These are phyloP conservation scores for Sphaerobolus stellatus DNA, from an alignment of 1,284 basidiomycete genomes.

Conservation along the genomic window DNA sequence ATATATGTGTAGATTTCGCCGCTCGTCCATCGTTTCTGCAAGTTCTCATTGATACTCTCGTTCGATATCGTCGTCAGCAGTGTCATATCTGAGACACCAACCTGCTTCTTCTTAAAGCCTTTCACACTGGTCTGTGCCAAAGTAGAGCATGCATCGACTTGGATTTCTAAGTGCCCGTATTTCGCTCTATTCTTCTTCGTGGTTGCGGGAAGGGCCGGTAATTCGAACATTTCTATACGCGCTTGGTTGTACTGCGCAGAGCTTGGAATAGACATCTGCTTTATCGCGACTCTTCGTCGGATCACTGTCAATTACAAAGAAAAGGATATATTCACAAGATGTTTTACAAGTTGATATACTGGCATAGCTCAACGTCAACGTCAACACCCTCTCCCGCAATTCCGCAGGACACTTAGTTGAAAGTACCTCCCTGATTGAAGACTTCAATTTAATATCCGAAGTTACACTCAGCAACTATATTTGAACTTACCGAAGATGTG, in stretches of 20 bases:
- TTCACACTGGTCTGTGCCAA: conserved; percentile 34
- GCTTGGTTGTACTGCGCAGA: too few species aligned
- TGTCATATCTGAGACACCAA: conserved; percentile 99
- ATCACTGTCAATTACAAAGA: background rate
- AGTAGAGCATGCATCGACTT: conserved; percentile 8
- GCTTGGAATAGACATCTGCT: too few species aligned
- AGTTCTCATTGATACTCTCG: conserved; percentile 96
- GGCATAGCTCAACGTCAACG: background rate
- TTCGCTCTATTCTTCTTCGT: background rate
- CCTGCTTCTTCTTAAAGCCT: conserved; percentile 96
- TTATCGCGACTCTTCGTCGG: background rate
- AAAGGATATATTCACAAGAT: background rate
- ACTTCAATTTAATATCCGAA: too few species aligned
- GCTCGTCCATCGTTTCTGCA: conserved; percentile 94
- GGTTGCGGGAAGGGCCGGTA: conserved; percentile 7
- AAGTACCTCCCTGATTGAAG: background rate
- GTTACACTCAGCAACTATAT: too few species aligned
- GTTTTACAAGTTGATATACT: background rate
- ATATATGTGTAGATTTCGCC: conserved; percentile 99
- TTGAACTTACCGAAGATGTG: conserved; percentile 32
- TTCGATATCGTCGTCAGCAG: conserved; percentile 96
- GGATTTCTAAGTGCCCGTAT: conserved; percentile 10
- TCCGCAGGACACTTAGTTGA: too few species aligned
- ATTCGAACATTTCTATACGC: conserved; percentile 9
- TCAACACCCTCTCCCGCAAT: background rate